Conservation (phyloP, 139 green algal species). For the Tetradesmus obliquus region DNA sequence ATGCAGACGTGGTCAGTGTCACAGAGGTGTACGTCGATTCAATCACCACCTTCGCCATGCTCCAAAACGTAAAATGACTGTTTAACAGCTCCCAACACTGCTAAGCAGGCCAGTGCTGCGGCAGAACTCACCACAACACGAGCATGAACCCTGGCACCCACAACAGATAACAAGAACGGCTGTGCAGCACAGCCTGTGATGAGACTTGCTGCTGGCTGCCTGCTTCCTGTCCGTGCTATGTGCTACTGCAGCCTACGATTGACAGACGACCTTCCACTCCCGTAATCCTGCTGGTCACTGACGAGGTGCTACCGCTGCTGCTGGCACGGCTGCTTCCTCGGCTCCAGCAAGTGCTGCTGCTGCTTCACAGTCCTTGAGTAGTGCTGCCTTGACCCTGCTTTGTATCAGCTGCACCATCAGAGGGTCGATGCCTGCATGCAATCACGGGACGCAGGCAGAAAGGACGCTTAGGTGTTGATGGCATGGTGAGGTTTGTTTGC, state of each 20-base stretch:
- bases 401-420: constrained; percentile 83
- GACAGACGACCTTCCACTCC: neutral
- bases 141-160: too few relatives aligned
- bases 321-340: neutral
- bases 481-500: neutral
- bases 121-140: too few relatives aligned
- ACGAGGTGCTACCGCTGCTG: neutral
- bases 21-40: too few relatives aligned
- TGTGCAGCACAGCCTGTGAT: too few relatives aligned
- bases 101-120: too few relatives aligned
- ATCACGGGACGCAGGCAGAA: neutral
- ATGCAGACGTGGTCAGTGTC: too few relatives aligned
- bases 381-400: constrained; percentile 59
- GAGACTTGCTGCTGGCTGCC: too few relatives aligned
- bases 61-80: too few relatives aligned
- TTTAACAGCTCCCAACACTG: too few relatives aligned
- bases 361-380: neutral
- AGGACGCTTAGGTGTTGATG: too few relatives aligned
- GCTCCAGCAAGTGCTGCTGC: neutral
- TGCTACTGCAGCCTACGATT: neutral
- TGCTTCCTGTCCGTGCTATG: neutral
- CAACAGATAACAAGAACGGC: too few relatives aligned
- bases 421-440: constrained; percentile 69
- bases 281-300: neutral
- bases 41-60: too few relatives aligned